A percentile compares a stretch with the other conserved stretches of the same genome.
Conservation (phyloP, 441 rosid genomes). For the Syzygium syzygioides region DNA sequence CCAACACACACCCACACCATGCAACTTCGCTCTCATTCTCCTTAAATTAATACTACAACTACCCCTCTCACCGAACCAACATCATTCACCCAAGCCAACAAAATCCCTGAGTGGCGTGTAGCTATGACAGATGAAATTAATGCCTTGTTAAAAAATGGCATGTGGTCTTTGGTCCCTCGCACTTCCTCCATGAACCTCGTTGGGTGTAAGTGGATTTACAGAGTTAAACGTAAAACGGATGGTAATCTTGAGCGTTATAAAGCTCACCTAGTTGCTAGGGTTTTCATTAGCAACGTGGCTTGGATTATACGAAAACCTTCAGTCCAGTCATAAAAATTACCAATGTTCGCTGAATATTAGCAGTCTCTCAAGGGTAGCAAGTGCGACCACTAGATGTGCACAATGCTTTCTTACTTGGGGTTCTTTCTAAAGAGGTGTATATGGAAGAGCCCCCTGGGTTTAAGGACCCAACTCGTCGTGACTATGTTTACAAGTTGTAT, state of each 20-base stretch:
- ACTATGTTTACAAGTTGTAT: neutral
- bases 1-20: neutral
- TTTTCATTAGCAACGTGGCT: neutral
- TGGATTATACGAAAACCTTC: neutral
- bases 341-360: neutral
- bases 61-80: neutral
- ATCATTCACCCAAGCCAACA: neutral
- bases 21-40: neutral
- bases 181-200: neutral
- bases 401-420: neutral
- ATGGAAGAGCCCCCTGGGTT: neutral
- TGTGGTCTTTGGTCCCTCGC: neutral
- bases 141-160: neutral
- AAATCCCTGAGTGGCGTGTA: neutral
- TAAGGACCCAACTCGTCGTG: neutral
- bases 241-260: neutral
- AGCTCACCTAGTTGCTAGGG: rapidly evolving
- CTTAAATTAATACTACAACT: neutral
- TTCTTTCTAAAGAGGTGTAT: neutral
- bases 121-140: neutral
- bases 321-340: neutral
- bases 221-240: neutral
- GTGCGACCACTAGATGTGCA: neutral
- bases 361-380: neutral
- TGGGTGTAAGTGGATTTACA: neutral